Percentiles rank a stretch among this genome's conserved stretches.
Evolutionary conservation across 768 basidiomycete species (phyloP).

Genomic region (Termitomyces sp.): DNA sequence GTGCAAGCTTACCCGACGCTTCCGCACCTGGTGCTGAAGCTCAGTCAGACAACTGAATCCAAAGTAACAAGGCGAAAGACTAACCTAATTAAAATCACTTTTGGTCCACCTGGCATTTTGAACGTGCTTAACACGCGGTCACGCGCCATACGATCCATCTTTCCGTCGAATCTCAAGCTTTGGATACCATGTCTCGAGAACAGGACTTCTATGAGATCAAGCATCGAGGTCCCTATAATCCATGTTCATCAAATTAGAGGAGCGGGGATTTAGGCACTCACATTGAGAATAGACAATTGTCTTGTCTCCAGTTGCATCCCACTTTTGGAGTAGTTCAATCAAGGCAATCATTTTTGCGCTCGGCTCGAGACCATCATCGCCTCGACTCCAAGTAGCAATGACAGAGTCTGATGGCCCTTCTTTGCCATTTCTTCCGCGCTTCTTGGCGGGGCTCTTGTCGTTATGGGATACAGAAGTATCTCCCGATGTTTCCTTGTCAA

Average conservation of each 20-base stretch:
- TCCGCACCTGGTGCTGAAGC: conserved; percentile 54
- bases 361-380: conserved; percentile 58
- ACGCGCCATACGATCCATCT: conserved; percentile 51
- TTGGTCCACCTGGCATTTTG: conserved; percentile 51
- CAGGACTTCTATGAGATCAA: conserved; percentile 58
- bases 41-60: neutral
- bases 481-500: neutral
- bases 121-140: conserved; percentile 48
- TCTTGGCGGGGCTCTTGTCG: conserved; percentile 16
- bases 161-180: conserved; percentile 62
- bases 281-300: conserved; percentile 70
- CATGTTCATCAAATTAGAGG: neutral
- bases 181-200: conserved; percentile 56
- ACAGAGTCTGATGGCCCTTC: conserved; percentile 37
- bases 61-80: neutral
- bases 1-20: conserved; percentile 45
- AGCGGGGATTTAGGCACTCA: conserved; percentile 20
- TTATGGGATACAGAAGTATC: conserved; percentile 12
- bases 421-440: conserved; percentile 12
- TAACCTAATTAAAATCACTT: conserved; percentile 60
- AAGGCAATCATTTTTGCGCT: conserved; percentile 65
- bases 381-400: conserved; percentile 51
- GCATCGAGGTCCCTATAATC: conserved; percentile 65
- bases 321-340: conserved; percentile 51
- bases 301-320: conserved; percentile 61